These are phyloP conservation scores for Didymella pomorum DNA, from an alignment of 2,329 filamentous ascomycete species.

Conservation along the genomic window DNA sequence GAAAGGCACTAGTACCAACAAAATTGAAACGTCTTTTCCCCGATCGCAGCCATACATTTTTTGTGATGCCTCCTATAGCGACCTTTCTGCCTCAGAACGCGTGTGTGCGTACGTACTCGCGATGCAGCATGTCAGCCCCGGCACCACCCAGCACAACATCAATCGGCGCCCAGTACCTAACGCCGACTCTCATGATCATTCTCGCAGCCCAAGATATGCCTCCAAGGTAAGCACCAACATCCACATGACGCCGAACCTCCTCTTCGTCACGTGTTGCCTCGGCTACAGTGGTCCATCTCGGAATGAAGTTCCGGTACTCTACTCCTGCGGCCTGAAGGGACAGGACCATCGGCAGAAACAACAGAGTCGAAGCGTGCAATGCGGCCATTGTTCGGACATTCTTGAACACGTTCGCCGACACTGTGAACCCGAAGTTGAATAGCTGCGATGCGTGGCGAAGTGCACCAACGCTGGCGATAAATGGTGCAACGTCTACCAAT, in stretches of 20 bases:
- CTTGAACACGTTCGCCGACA: constrained; percentile 7
- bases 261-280: constrained; percentile 2
- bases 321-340: constrained; percentile 3
- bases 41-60: neutral
- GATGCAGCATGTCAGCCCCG: constrained; percentile 5
- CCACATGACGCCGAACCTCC: constrained; percentile 6
- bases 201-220: constrained; percentile 4
- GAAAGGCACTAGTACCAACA: neutral
- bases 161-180: constrained; percentile 12
- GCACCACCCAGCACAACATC: constrained; percentile 12
- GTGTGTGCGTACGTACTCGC: constrained; percentile 12
- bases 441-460: constrained; percentile 12
- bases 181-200: constrained; percentile 6
- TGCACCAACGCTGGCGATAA: constrained; percentile 6
- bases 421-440: constrained; percentile 12
- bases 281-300: constrained; percentile 3
- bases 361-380: constrained; percentile 3
- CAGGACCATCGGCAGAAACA: neutral
- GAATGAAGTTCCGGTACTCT: constrained; percentile 6
- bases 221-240: constrained; percentile 7
- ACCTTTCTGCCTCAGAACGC: neutral
- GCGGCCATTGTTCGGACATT: neutral
- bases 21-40: neutral
- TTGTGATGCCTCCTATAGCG: neutral
- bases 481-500: constrained; percentile 7